Evolutionary conservation across 2,329 filamentous ascomycete genomes (phyloP).

Genomic region (Dryadomyces quercivorus): DNA sequence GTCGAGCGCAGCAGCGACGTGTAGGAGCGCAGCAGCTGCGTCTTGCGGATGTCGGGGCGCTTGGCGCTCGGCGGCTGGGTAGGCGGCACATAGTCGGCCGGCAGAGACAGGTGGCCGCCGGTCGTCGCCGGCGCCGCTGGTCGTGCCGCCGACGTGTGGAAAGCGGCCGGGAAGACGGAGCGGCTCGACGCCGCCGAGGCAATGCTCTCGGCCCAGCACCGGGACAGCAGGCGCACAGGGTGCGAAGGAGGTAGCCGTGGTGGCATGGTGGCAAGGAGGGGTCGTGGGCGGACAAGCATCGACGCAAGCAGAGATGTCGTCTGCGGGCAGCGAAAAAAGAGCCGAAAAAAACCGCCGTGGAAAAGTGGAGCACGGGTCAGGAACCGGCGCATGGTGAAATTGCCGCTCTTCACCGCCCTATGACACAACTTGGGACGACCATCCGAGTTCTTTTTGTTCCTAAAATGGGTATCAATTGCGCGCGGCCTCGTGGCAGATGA

Average conservation of each 20-base stretch:
- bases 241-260: not conserved
- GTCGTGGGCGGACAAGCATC: too few relatives aligned
- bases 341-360: not conserved
- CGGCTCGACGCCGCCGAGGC: too few relatives aligned
- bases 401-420: conserved; percentile 10
- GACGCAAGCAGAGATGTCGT: not conserved
- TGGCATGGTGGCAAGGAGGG: conserved; percentile 3
- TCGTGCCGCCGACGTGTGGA: conserved; percentile 4
- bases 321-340: not conserved
- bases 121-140: not conserved
- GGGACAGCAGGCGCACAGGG: conserved; percentile 4
- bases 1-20: conserved; percentile 78
- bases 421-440: not conserved
- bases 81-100: conserved; percentile 42
- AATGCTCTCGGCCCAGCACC: conserved; percentile 7
- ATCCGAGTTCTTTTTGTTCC: not conserved
- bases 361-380: not conserved
- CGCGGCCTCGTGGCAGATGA: not conserved
- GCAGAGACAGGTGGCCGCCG: conserved; percentile 19
- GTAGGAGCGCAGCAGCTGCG: conserved; percentile 76
- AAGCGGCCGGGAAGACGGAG: not conserved
- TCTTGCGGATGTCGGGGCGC: conserved; percentile 75
- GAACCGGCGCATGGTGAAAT: not conserved
- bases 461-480: not conserved
- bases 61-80: conserved; percentile 82